Evolutionary conservation across 495 filamentous ascomycete genomes (phyloP), one percentile per base, ranked within the genome.

Genomic region (Penicillium psychrofluorescens): DNA sequence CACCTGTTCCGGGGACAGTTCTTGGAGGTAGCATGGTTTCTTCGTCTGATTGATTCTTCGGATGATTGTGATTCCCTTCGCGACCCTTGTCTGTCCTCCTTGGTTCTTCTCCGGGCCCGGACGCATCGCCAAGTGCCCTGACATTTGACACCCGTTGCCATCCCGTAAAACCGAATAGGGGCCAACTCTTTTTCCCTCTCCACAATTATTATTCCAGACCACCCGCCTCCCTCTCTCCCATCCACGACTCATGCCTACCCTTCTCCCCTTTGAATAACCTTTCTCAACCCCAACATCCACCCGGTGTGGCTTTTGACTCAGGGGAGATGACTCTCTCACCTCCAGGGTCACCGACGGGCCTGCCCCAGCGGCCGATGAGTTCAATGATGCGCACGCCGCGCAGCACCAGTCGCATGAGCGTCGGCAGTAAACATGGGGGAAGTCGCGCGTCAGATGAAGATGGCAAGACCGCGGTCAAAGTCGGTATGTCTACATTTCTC

Each of bases 401-500:
- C 51, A 95, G 88, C 63, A 85, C 74, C 53, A 96, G 90, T 74
- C 87, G 92, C 49, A 74, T 96, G 77, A 95, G 90, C 62, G 83
- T 86, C 71, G 80, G 79, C 58, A 90, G 88, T 62, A 88, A 81
- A 65, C 74, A 75, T 33, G 86, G 83, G 38, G 83, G 86, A 46
- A 95, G 88, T 66, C 78, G 91, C 58, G 85, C 84, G 27, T 95
- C 90, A 2, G 92, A 96, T 59, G 92, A 98, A 54, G 92, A 96
- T 74, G 76, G 77, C 35, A 91, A 85, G 66, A 96, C 92, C 29
- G 86, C 92, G n/a, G 92, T 98, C 61, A 95, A 90, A 95, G 92
- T 98, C 64, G 92, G 92, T 98, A 78, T 59, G 92, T 90, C 36
- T 22, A 22, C 22, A 3, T 22, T 22, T 22, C 22, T 22, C 22